phyloP scores from a whole-genome alignment of 345 rosid species.

The Boechera retrofracta region DNA sequence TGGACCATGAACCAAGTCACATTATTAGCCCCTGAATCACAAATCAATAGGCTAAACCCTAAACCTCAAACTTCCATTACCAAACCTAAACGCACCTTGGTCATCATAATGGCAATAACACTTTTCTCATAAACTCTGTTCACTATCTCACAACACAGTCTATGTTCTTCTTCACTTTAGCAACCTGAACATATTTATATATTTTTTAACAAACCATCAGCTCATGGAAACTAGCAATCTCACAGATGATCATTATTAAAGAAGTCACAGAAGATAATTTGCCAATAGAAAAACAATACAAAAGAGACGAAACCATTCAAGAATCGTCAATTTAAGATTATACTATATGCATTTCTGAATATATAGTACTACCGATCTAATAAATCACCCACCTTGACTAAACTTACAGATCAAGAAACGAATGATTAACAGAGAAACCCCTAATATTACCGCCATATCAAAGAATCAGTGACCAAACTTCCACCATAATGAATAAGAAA shows the following conservation, averaged over 20 bases:
- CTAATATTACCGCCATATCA: not conserved
- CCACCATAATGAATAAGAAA: no score
- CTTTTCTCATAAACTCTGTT: constrained; percentile 67
- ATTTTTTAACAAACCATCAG: not conserved
- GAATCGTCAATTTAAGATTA: no score
- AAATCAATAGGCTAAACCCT: no score
- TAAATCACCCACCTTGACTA: not conserved
- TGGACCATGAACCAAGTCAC: no score
- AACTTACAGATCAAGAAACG: not conserved
- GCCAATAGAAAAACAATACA: no score
- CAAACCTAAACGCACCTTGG: constrained; percentile 50
- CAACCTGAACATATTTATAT: constrained; percentile 47
- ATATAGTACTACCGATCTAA: not conserved
- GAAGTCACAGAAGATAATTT: no score
- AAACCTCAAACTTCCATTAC: constrained; percentile 6
- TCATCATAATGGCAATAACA: constrained; percentile 65
- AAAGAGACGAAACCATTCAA: not conserved
- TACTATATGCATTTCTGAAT: no score
- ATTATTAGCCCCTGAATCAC: no score
- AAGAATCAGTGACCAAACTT: not conserved
- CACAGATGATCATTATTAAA: no score
- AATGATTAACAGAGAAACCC: not conserved
- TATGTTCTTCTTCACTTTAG: constrained; percentile 60
- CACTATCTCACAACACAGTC: constrained; percentile 25
- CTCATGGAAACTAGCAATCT: not conserved